Base-by-base conservation (phyloP, 2,329 filamentous ascomycete genomes). In the Penicillium sp. region DNA sequence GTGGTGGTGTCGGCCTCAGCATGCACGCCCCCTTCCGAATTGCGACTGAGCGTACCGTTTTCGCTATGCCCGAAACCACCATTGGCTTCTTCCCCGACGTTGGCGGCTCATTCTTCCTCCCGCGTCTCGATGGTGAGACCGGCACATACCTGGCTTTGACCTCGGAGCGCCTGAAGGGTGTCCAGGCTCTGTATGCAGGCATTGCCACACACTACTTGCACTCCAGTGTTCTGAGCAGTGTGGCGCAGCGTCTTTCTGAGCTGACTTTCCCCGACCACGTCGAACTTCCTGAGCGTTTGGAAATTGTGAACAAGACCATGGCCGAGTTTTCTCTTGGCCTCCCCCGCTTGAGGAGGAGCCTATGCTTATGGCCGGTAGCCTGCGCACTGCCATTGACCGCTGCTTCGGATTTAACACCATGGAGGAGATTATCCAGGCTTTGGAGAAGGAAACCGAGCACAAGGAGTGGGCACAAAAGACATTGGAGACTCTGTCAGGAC, bases 11-110 rank as follows among this genome's bases (percentile, higher is more conserved):
- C 53, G 94, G 94, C 7, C 84, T 99, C 56, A 96, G 90, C 75
- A 85, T 96, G 52, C 96, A 99, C 77, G 93, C 94, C 2, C 96
- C 94, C 3, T 93, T 99, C 83, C 85, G 94, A 60, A 96, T 99
- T 72, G 94, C 94, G 38, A 99, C 94, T 3, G 94, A 99, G 78
- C 89, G 89, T 72, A 99, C 94, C 6, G 79, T 96, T 48, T 97
- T 99, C 70, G 93, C 96, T 66, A 99, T 99, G 94, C 94, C 94
- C 31, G 94, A 99, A 79, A 99, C 94, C 4, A 96, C 87, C 9
- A 99, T 99, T 71, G 94, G 94, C 39, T 97, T 97, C 82, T 99
- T 99, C 82, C 94, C 96, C 7, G 96, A 99, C 70, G 94, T 99
- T 49, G 94, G 94, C 60, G 96, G 89, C 33, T 96, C 91, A 12